Evolutionary conservation across 73 alveolate species (phyloP), one percentile per base, ranked within the genome.

Genomic region (Tetrahymena thermophila): DNA sequence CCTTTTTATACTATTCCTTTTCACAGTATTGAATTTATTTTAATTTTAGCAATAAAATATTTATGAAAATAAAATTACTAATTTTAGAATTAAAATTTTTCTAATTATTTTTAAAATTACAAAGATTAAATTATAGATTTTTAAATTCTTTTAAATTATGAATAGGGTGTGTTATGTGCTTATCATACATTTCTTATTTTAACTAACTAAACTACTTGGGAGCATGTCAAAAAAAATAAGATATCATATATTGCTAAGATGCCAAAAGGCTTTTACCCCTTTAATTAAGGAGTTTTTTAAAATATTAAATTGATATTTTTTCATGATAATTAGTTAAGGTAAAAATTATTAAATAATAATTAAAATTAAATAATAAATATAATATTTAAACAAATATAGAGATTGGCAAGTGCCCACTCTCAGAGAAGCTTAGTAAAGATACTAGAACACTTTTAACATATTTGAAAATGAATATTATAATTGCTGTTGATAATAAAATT

Each of bases 191-290:
- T 94, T 94, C 94, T 97, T 55, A 94, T 97, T 31, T 35, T 94
- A 95, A 94, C 98, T 3, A 97, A 97, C 28, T 89, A 95, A 93
- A 97, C 99, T 17, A 97, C 99, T 10, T 97, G 99, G 99, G 99
- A 97, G 94, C 98, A 97, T 85, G 85, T 97, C 15, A 94, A 98
- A 42, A 97, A 97, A 96, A 96, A 96, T 23, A 71, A 37, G 55
- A 97, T 97, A 56, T 57, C 98, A 13, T 97, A 97, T 85, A 94
- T 97, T 17, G 96, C 94, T 85, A 84, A 93, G 31, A 94, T 96
- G 44, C 98, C 98, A 17, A 93, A 85, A 35, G 97, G 97, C 31
- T 57, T 96, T 58, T 94, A 96, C 40, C 99, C 99, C 9, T 97
- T 96, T 56, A 89, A 96, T 94, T 43, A 93, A 57, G 99, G 99